phyloP scores from a whole-genome alignment of 768 basidiomycete genomes.

The Trametopsis cervina region DNA sequence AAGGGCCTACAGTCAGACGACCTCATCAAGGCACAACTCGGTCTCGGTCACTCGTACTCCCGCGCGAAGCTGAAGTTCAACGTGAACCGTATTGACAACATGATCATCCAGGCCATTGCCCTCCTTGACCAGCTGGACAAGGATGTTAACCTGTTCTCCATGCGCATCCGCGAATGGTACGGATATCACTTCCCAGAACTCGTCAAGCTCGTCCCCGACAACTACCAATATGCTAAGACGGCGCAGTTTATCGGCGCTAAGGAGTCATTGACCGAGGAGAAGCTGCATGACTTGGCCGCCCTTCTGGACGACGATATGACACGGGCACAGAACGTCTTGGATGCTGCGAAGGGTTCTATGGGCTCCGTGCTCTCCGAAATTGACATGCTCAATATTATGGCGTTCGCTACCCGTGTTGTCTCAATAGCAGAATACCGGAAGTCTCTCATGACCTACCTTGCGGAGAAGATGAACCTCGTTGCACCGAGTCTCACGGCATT shows the following conservation, averaged over 20 bases:
- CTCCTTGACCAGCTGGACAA: conserved; percentile 98
- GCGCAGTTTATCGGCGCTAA: conserved; percentile 89
- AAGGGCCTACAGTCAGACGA: conserved; percentile 85
- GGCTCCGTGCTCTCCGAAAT: conserved; percentile 86
- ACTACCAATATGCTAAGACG: conserved; percentile 85
- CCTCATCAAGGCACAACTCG: conserved; percentile 89
- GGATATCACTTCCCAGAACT: conserved; percentile 99
- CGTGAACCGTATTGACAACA: conserved; percentile 94
- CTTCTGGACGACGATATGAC: conserved; percentile 81
- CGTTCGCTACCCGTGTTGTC: conserved; percentile 86
- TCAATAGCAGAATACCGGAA: conserved; percentile 93
- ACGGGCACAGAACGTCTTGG: conserved; percentile 88
- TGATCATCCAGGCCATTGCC: conserved; percentile 99
- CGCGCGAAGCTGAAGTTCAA: conserved; percentile 98
- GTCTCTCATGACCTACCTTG: conserved; percentile 76
- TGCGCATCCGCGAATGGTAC: conserved; percentile 99
- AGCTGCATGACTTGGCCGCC: conserved; percentile 69
- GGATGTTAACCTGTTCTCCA: conserved; percentile 97
- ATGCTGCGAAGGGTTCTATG: conserved; percentile 93
- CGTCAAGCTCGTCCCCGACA: conserved; percentile 87
- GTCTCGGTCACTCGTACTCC: conserved; percentile 95
- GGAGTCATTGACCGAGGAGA: conserved; percentile 69
- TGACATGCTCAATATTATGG: conserved; percentile 92
- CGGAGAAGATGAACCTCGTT: conserved; percentile 97
- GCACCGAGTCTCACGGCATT: conserved; percentile 90